Evolutionary conservation across 768 basidiomycete genomes (phyloP).

Genomic region (Sutorius australiensis): DNA sequence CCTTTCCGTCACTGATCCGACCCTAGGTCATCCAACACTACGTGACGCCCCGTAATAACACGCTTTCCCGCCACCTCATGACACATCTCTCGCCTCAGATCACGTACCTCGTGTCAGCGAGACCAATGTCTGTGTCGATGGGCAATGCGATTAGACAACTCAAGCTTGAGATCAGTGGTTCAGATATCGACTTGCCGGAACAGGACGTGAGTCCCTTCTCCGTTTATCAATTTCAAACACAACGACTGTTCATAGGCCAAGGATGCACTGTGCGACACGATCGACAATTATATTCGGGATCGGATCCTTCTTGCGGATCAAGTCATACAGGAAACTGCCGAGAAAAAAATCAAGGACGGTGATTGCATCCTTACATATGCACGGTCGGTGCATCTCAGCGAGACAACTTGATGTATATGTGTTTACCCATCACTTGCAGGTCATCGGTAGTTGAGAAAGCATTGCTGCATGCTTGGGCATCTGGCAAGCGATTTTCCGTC

Average conservation of each 20-base stretch:
- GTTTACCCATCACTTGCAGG: slow-evolving; percentile 37
- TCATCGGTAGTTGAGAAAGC: slow-evolving; percentile 95
- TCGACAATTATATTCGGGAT: slow-evolving; percentile 92
- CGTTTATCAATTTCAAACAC: not conserved
- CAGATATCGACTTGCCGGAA: slow-evolving; percentile 91
- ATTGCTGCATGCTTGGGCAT: slow-evolving; percentile 68
- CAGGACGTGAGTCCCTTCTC: slow-evolving; percentile 65
- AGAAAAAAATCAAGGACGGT: slow-evolving; percentile 91
- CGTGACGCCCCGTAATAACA: slow-evolving; percentile 78
- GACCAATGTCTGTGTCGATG: slow-evolving; percentile 92
- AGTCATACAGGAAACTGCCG: slow-evolving; percentile 85
- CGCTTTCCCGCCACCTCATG: slow-evolving; percentile 87
- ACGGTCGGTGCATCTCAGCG: slow-evolving; percentile 45
- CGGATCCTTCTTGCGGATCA: slow-evolving; percentile 90
- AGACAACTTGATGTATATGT: not conserved
- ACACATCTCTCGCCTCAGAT: slow-evolving; percentile 92
- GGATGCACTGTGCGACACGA: slow-evolving; percentile 73
- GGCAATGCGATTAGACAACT: slow-evolving; percentile 92
- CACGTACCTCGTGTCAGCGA: slow-evolving; percentile 78
- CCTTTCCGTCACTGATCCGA: slow-evolving; percentile 3
- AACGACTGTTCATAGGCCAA: slow-evolving; percentile 63
- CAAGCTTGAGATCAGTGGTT: slow-evolving; percentile 90
- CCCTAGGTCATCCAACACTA: slow-evolving; percentile 87
- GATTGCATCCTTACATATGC: slow-evolving; percentile 93
- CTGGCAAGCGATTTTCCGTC: slow-evolving; percentile 80